phyloP scores from a whole-genome alignment of 2,329 filamentous ascomycete genomes.

The Ophiostoma sp. region DNA sequence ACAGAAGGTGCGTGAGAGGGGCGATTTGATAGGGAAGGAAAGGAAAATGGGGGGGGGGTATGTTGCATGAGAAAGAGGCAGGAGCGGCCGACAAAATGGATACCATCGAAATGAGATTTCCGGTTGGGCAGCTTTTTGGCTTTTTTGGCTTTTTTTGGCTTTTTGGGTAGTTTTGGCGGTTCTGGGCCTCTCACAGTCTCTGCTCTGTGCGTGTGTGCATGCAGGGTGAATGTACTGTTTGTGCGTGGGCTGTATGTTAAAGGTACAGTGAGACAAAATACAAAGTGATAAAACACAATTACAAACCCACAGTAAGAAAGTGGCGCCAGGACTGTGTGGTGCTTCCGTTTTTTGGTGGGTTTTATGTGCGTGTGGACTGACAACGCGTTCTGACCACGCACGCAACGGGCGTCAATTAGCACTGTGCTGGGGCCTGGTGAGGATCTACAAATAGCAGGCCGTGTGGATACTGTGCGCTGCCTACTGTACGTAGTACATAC shows the following conservation, averaged over 20 bases:
- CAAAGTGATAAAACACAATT: conserved; percentile 14
- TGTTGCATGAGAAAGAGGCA: conserved; percentile 25
- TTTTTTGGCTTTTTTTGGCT: background rate
- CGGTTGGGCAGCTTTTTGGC: conserved; percentile 26
- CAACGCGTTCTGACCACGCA: conserved; percentile 15
- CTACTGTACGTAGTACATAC: no score
- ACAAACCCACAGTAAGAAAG: conserved; percentile 20
- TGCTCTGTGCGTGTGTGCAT: background rate
- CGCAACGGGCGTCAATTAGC: background rate
- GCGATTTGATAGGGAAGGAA: conserved; percentile 27
- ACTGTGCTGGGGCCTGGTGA: conserved; percentile 18
- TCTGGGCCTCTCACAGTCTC: conserved; percentile 3
- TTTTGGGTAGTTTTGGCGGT: conserved; percentile 14
- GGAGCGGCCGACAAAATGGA: conserved; percentile 25
- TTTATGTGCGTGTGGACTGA: conserved; percentile 18
- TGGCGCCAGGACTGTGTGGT: conserved; percentile 21
- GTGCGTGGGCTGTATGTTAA: background rate
- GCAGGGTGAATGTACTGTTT: background rate
- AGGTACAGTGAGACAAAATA: background rate
- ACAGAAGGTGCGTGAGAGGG: conserved; percentile 26
- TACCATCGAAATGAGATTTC: conserved; percentile 27
- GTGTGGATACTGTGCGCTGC: background rate
- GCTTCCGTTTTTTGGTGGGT: background rate
- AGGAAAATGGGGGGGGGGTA: conserved; percentile 14
- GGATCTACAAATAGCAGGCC: background rate